Evolutionary conservation across 495 filamentous ascomycete genomes (phyloP).

Genomic region (Cryomyces antarcticus): DNA sequence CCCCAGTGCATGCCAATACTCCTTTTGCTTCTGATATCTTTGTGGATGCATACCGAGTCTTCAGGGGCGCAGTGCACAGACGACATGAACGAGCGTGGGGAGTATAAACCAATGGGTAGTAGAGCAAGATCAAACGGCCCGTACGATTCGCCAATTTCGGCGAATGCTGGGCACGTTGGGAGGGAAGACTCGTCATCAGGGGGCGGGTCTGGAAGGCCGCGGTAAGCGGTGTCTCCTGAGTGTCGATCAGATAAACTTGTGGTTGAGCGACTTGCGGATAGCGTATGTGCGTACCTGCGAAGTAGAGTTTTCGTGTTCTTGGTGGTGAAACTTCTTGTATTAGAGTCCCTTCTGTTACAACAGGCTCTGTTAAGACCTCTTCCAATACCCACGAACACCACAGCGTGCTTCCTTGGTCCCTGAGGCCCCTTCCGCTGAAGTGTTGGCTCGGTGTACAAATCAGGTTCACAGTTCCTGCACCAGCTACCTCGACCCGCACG

Average conservation of each 20-base stretch:
- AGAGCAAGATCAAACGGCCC: constrained; percentile 24
- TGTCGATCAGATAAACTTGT: too few species aligned
- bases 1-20: constrained; percentile 27
- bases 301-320: too few species aligned
- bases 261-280: too few species aligned
- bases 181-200: constrained; percentile 7
- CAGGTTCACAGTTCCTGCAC: constrained; percentile 11
- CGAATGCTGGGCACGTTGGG: constrained; percentile 22
- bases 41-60: constrained; percentile 21
- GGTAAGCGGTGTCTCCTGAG: constrained; percentile 11
- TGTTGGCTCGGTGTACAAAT: constrained; percentile 28
- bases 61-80: constrained; percentile 20
- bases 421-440: constrained; percentile 18
- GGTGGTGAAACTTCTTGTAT: too few species aligned
- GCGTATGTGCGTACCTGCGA: too few species aligned
- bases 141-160: constrained; percentile 16
- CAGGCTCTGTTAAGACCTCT: neutral
- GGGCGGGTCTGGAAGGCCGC: constrained; percentile 9
- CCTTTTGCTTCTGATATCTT: constrained; percentile 19
- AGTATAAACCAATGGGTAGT: constrained; percentile 24
- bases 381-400: constrained; percentile 35
- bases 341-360: too few species aligned
- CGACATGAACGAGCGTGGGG: constrained; percentile 18
- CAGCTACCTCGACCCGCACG: constrained; percentile 10
- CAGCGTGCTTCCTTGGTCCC: constrained; percentile 19